phyloP scores from a whole-genome alignment of 2,329 filamentous ascomycete species.

The Thielaviopsis populi region DNA sequence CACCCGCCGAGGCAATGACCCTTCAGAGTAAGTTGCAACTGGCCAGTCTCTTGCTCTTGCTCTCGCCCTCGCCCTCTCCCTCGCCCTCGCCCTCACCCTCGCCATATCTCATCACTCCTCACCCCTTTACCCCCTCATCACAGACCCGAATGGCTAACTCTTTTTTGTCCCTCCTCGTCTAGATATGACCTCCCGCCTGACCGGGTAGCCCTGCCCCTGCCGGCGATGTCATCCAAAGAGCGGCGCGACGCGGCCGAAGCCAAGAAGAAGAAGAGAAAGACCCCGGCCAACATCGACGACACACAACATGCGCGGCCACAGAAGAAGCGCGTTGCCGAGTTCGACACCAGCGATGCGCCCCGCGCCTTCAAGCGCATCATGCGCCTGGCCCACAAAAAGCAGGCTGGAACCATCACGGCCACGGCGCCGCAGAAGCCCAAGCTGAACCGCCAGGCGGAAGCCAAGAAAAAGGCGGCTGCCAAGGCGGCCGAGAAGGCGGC shows the following conservation, averaged over 20 bases:
- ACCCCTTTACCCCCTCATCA: too few relatives aligned
- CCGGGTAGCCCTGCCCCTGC: slow-evolving; percentile 10
- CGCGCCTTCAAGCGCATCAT: slow-evolving; percentile 78
- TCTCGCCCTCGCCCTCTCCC: not conserved
- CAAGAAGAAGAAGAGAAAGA: slow-evolving; percentile 21
- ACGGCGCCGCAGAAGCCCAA: slow-evolving; percentile 19
- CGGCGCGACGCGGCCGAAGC: slow-evolving; percentile 18
- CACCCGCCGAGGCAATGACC: slow-evolving; percentile 47
- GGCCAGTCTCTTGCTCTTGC: not conserved
- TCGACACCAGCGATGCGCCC: slow-evolving; percentile 61
- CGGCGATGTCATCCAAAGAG: slow-evolving; percentile 12
- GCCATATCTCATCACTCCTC: too few relatives aligned
- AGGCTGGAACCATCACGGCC: slow-evolving; percentile 10
- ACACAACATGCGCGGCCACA: slow-evolving; percentile 24
- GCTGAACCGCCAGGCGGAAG: slow-evolving; percentile 8
- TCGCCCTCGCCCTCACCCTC: not conserved
- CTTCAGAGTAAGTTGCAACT: slow-evolving; percentile 32
- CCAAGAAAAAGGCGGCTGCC: slow-evolving; percentile 20
- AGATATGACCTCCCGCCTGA: slow-evolving; percentile 14
- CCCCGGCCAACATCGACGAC: slow-evolving; percentile 29
- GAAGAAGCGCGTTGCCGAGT: slow-evolving; percentile 21
- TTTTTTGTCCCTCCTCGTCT: not conserved
- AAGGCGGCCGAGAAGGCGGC: slow-evolving; percentile 30
- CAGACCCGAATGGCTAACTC: not conserved
- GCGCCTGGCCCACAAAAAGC: slow-evolving; percentile 41